Evolutionary conservation across 257 asterid genomes (phyloP), one percentile per base, ranked within the genome.

Genomic region (Solanum sejunctum): DNA sequence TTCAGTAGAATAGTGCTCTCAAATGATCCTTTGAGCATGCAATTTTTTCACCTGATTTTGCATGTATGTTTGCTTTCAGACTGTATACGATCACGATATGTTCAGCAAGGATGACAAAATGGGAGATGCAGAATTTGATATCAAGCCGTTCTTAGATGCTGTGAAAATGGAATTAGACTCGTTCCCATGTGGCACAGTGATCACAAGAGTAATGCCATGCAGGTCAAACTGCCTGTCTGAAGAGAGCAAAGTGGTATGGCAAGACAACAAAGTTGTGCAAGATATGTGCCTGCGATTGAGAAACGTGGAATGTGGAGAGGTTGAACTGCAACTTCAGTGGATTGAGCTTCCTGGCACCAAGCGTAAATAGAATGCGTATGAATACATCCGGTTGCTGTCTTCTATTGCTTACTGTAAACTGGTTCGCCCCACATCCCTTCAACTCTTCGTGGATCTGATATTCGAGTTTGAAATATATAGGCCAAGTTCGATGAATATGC

Each of bases 221-320:
- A 80, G 94, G 86, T 4, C 87, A 51, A 93, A 93, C 64, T 90
- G 93, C 84, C 85, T 93, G 39, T 80, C 91, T 0, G 95, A 93
- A 63, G 97, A 92, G 86, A 91, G 89, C 51, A 81, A 86, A 9
- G 88, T 92, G 7, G 70, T 88, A 7, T 92, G 94, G 94, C 89
- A 78, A 77, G 93, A 88, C 7, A 92, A 92, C 4, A 84, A 86
- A 64, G 87, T 91, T 3, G 84, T 88, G 45, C 97, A 93, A 84
- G 94, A 90, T 75, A 86, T 93, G 91, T 84, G 90, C 82, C 87
- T 93, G 11, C 87, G 95, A 83, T 80, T 93, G 87, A 90, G 84
- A 79, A 88, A 93, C 57, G 97, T 93, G 0, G 97, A 93, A 78
- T 86, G 93, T 57, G 97, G 97, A 8, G 97, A 93, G 86, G 89